Conservation (phyloP, 148 eudicot species). For the Gaultheria prostrata region DNA sequence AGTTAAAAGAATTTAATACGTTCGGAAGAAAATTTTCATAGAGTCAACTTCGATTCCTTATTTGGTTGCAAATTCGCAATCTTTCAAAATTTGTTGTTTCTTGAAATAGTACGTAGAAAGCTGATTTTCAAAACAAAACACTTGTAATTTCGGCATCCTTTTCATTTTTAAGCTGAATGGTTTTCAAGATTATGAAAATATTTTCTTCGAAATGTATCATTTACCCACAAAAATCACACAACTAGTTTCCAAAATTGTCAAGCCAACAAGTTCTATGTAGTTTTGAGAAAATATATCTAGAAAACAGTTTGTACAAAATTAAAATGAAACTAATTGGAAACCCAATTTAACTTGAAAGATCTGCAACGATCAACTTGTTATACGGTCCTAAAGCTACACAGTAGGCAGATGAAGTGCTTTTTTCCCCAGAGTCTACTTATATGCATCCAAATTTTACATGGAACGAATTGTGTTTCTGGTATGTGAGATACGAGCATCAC, state of each 20-base stretch:
- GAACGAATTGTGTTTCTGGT: neutral
- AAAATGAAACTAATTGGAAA: neutral
- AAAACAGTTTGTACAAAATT: neutral
- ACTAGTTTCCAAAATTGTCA: neutral
- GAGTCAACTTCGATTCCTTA: neutral
- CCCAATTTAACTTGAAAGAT: neutral
- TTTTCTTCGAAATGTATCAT: too few relatives aligned
- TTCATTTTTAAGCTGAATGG: neutral
- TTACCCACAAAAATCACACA: neutral
- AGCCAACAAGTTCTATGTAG: neutral
- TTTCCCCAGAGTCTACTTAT: neutral
- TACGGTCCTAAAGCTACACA: neutral
- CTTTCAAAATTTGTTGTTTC: neutral
- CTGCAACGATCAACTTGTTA: neutral
- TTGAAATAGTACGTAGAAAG: neutral
- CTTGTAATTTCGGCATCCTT: neutral
- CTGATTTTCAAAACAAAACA: neutral
- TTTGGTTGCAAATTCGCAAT: neutral
- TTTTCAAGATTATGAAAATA: neutral
- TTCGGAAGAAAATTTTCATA: neutral
- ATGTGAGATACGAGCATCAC: neutral
- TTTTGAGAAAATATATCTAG: neutral
- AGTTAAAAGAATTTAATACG: neutral
- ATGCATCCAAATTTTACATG: neutral
- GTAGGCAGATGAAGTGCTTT: neutral